Evolutionary conservation across 768 basidiomycete genomes (phyloP), one percentile per base, ranked within the genome.

Genomic region (Lactarius evosmus): DNA sequence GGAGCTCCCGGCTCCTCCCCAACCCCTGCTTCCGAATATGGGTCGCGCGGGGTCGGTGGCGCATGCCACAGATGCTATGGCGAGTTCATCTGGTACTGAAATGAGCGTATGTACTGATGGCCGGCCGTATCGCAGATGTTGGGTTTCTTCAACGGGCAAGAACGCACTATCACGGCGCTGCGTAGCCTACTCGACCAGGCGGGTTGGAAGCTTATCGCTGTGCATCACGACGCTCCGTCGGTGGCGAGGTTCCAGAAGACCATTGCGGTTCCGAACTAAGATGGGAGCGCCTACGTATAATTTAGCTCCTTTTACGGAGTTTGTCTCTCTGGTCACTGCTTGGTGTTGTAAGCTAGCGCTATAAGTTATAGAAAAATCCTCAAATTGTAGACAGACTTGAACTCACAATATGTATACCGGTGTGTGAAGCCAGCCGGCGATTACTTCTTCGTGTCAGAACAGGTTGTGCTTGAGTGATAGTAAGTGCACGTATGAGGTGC

Each of bases 261-360:
- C 17, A 61, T 56, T 34, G 56, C 44, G 8, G 22, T 46, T 46
- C 44, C 44, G 44, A 46, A 46, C 9, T 46, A 46, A 22, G 44
- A 46, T 54, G 22, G 1, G 1, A 16, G 16, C 36, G 16, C 16
- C 4, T 38, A n/a, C n/a, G n/a, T n/a, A n/a, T n/a, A n/a, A n/a
- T n/a, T n/a, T n/a, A n/a, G n/a, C n/a, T n/a, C n/a, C n/a, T n/a
- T n/a, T n/a, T n/a, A n/a, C n/a, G n/a, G n/a, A n/a, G n/a, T n/a
- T n/a, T n/a, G 46, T 14, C n/a, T 44, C 36, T 12, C 22, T 11
- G 22, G 9, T n/a, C 9, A 11, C 4, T 46, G 22, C 11, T 22
- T 14, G 2, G 46, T 5, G 11, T 46, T 14, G 22, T 46, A 46
- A 46, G 22, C 36, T 6, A 44, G 16, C 4, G 38, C n/a, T 17